Base-by-base conservation (phyloP, 495 filamentous ascomycete species). In the Ascobolus immersus region DNA sequence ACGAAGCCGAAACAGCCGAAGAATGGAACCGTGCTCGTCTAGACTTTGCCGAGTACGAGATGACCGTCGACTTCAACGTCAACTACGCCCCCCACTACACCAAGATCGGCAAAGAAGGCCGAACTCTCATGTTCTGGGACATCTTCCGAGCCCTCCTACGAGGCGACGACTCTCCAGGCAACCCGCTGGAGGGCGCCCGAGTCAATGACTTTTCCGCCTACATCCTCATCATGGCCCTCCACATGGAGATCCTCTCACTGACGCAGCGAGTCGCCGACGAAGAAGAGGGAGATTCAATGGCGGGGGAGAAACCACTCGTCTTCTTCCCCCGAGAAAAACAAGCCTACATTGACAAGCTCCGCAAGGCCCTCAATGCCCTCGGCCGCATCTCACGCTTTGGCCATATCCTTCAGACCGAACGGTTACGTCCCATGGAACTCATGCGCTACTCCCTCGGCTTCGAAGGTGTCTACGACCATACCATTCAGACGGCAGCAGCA, bases 191-290 rank as follows among this genome's bases (percentile, higher is more conserved):
- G 17, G 10, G 18, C 4, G 18, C 28, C 10, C 3, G 18, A 12
- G 12, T 31, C 18, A 31, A 31, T 31, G 28, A 46, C 28, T 46
- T 45, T 14, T 45, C 44, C 14, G 44, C 44, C 21, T 23, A 46
- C 17, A 45, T 46, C 23, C 21, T 46, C 11, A 30, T 38, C 26
- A 39, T 42, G 26, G 43, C 42, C 10, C 37, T 45, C 10, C 42
- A 45, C 13, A 46, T 46, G 44, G 44, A 46, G 27, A 38, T 46
- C 7, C 10, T 46, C 11, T 43, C 45, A 8, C 34, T 46, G 20
- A 46, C 44, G 6, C 41, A 42, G 11, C 45, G 34, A 21, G 17
- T 46, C 18, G 39, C 43, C 18, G 42, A 46, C 24, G 43, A 46
- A 5, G 28, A 34, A 21, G 33, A 41, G 9, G 28, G 33, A 22